Percentiles rank a stretch among this genome's conserved stretches.
phyloP scores from a whole-genome alignment of 495 filamentous ascomycete species.

The Pseudevernia furfuracea region DNA sequence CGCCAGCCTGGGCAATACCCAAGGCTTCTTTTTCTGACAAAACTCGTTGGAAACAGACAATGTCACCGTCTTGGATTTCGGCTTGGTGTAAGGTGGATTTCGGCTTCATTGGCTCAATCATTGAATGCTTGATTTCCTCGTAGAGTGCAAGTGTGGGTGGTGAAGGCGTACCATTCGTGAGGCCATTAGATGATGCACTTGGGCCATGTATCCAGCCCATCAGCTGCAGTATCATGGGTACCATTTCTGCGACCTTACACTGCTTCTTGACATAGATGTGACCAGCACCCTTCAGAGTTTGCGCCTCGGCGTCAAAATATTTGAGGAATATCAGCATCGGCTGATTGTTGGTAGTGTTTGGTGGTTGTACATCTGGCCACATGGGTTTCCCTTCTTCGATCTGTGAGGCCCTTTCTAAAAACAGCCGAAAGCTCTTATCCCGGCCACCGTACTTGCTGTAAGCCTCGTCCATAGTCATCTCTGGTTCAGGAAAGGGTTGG shows the following conservation, averaged over 20 bases:
- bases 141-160: slow-evolving; percentile 49
- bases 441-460: slow-evolving; percentile 60
- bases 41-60: slow-evolving; percentile 81
- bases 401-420: slow-evolving; percentile 68
- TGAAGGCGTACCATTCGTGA: slow-evolving; percentile 20
- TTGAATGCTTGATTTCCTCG: slow-evolving; percentile 95
- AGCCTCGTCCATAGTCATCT: slow-evolving; percentile 79
- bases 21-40: slow-evolving; percentile 51
- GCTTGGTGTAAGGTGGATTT: slow-evolving; percentile 81
- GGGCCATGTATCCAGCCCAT: slow-evolving; percentile 77
- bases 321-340: slow-evolving; percentile 86
- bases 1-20: slow-evolving; percentile 34
- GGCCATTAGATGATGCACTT: slow-evolving; percentile 18
- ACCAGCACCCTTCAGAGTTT: slow-evolving; percentile 65
- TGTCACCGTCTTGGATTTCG: slow-evolving; percentile 95
- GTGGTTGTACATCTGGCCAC: slow-evolving; percentile 52
- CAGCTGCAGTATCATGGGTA: slow-evolving; percentile 65
- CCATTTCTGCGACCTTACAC: slow-evolving; percentile 81
- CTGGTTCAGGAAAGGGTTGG: slow-evolving; percentile 64
- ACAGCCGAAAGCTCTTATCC: slow-evolving; percentile 68
- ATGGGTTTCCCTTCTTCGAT: slow-evolving; percentile 57
- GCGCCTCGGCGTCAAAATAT: slow-evolving; percentile 70
- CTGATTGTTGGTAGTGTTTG: slow-evolving; percentile 40
- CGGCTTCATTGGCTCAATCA: slow-evolving; percentile 91
- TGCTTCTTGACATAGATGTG: slow-evolving; percentile 80